Evolutionary conservation across 1,284 basidiomycete species (phyloP), one percentile per base, ranked within the genome.

Genomic region (Chondrostereum purpureum): DNA sequence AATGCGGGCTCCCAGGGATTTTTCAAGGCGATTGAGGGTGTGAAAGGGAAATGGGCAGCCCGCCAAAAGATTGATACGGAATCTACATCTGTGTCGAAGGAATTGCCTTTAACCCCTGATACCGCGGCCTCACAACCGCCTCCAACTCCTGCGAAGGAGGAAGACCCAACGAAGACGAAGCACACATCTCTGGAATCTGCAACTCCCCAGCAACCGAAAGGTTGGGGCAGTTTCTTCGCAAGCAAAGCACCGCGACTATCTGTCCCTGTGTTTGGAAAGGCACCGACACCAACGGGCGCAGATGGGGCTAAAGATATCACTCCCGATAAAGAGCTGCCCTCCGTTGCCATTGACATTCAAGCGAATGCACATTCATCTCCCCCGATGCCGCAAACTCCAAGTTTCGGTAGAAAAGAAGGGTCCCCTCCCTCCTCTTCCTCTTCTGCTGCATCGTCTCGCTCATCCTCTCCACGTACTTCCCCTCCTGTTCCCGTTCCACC

Each of bases 1-100:
- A 77, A 75, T 0, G 75, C 74, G 2, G 86, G 90, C 5, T 88
- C 88, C 1, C 76, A 85, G n/a, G 83, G 77, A 49, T 81, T 96
- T 53, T 84, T 93, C 67, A 89, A 84, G 52, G 90, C 90, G 0
- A 82, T 93, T 16, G 89, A 90, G 57, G 89, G 89, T 22, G 85
- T 93, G 13, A 73, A 81, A n/a, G 86, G 72, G 24, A 70, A 84
- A 36, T 88, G 84, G 82, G 66, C 76, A 23, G 72, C 73, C 48
- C 72, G 80, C 19, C 43, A 27, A 34, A 10, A 11, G 20, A 33
- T 18, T 18, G 16, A n/a, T 27, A 19, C 23, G 24, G 18, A 12
- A 40, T 14, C 19, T 10, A 36, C 27, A 39, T 27, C 21, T 36
- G 44, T 11, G 40, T 43, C 0, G 46, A 48, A 20, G 36, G 45